Evolutionary conservation across 2,329 filamentous ascomycete genomes (phyloP).

Genomic region (Bipolaris bicolor): DNA sequence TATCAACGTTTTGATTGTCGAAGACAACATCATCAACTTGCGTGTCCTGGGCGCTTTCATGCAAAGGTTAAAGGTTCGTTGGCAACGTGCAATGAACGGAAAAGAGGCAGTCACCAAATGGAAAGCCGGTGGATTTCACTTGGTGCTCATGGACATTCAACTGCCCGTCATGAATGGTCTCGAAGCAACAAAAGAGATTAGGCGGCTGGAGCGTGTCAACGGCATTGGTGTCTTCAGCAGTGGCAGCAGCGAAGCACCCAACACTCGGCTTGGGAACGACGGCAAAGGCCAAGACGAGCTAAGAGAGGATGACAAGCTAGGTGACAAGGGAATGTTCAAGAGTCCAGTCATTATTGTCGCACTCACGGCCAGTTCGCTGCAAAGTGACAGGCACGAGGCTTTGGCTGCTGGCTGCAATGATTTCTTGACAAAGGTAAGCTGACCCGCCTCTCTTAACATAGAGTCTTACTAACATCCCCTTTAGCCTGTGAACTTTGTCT

Average conservation of each 20-base stretch:
- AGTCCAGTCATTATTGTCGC: conserved; percentile 98
- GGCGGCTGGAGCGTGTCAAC: conserved; percentile 86
- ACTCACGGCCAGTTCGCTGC: conserved; percentile 89
- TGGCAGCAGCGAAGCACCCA: conserved; percentile 53
- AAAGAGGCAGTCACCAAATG: conserved; percentile 92
- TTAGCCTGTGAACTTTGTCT: conserved; percentile 95
- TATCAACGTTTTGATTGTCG: conserved; percentile 96
- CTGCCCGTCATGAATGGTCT: conserved; percentile 95
- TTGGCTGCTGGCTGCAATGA: conserved; percentile 96
- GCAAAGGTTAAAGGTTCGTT: conserved; percentile 92
- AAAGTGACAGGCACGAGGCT: conserved; percentile 94
- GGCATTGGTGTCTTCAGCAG: conserved; percentile 85
- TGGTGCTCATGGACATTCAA: conserved; percentile 98
- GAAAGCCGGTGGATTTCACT: conserved; percentile 88
- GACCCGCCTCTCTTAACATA: background rate
- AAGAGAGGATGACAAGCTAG: conserved; percentile 71
- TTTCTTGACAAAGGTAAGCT: conserved; percentile 88
- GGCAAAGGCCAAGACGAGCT: conserved; percentile 43
- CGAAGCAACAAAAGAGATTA: conserved; percentile 93
- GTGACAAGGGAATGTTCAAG: conserved; percentile 76
- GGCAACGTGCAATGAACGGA: conserved; percentile 97
- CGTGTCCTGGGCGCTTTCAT: conserved; percentile 93
- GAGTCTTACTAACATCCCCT: conserved; percentile 25
- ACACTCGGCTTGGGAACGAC: conserved; percentile 47
- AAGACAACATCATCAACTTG: conserved; percentile 98